Evolutionary conservation across 495 filamentous ascomycete species (phyloP), one percentile per base, ranked within the genome.

Genomic region (Penicillium bovifimosum): DNA sequence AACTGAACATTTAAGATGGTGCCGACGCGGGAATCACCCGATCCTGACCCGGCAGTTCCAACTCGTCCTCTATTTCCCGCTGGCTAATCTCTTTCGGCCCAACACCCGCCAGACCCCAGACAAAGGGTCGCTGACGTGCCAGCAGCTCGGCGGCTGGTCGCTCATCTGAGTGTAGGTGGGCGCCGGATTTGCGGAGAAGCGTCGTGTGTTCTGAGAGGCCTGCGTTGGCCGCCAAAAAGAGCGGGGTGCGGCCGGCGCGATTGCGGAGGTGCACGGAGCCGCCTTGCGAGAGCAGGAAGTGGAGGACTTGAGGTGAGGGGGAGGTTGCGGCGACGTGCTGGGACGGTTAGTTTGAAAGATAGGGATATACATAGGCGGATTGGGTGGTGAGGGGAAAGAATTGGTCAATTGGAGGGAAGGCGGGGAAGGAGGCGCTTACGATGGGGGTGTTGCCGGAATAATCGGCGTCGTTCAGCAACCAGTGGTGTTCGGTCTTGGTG

Each of bases 391-490:
- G n/a, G n/a, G n/a, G n/a, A n/a, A n/a, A n/a, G n/a, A n/a, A n/a
- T n/a, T n/a, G n/a, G n/a, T n/a, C n/a, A n/a, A n/a, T n/a, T n/a
- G n/a, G n/a, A n/a, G n/a, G n/a, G n/a, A n/a, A n/a, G n/a, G n/a
- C 44, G 54, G 43, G 16, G n/a, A 44, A 17, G 24, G 31, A 28
- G 24, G 16, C 20, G 55, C 82, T 74, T 67, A 86, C 83, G 53
- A 87, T 64, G 9, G 90, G 88, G n/a, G 92, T 95, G 67, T 96
- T 96, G 24, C 88, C 89, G 9, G 86, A 87, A 63, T 96, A 95
- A 66, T 96, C 91, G 34, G 81, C 79, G 50, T 84, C 82, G 60
- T 88, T 87, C 11, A 96, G 71, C 14, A 96, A 70, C 71, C 80
- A 84, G 51, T 82, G 73, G 14, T 75, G 67, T 52, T 87, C 86